Evolutionary conservation across 2,329 filamentous ascomycete species (phyloP).

Genomic region (Talaromyces sp.): DNA sequence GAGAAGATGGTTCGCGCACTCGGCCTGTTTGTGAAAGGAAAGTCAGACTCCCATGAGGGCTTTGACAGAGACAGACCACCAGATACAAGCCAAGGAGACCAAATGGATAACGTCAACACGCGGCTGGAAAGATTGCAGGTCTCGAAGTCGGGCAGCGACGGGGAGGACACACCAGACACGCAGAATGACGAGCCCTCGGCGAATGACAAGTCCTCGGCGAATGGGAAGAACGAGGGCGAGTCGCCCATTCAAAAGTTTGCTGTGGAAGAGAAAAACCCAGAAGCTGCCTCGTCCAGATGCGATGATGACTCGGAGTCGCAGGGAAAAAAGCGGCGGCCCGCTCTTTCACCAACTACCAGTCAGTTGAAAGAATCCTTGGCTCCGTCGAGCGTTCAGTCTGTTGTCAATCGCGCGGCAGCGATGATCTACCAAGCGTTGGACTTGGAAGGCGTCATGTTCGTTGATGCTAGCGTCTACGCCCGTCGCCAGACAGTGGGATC

Average conservation of each 20-base stretch:
- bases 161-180: neutral
- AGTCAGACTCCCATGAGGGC: constrained; percentile 26
- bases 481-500: neutral
- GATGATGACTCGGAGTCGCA: neutral
- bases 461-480: constrained; percentile 22
- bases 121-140: neutral
- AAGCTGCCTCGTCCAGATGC: neutral
- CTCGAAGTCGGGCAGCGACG: neutral
- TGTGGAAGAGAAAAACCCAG: neutral
- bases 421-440: constrained; percentile 44
- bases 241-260: neutral
- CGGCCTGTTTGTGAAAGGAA: constrained; percentile 50
- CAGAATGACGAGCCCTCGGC: neutral
- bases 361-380: neutral
- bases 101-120: neutral
- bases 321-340: neutral
- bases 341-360: neutral
- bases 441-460: constrained; percentile 38
- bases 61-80: neutral
- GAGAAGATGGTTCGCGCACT: constrained; percentile 56
- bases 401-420: constrained; percentile 46
- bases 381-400: constrained; percentile 20
- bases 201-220: neutral
- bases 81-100: neutral
- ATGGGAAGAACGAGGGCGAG: neutral